Base-by-base conservation (phyloP, 1,284 basidiomycete genomes). In the Ceratobasidium sp. region DNA sequence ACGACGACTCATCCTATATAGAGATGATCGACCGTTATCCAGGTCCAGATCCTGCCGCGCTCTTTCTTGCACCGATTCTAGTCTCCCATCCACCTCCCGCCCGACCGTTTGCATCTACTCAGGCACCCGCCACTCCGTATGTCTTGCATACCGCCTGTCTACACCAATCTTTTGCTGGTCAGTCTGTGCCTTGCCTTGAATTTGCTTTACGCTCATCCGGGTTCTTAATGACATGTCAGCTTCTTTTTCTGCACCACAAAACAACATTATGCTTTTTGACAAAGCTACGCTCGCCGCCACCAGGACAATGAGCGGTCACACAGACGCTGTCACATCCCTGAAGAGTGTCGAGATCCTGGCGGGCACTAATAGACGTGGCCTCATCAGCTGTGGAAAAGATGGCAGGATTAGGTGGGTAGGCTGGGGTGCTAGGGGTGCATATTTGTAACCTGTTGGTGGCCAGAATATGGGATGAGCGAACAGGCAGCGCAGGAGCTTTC, bases 341-440 rank as follows among this genome's bases (percentile, higher is more conserved):
- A 69, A 72, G 21, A 71, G 56, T 18, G 54, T 71, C 1, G 60
- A 67, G 16, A 42, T 60, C n/a, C 36, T 72, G 6, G 73, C 71
- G 25, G 73, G 61, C 16, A 72, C 62, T 8, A 59, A 66, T 25
- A 53, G 62, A 36, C 58, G 66, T 30, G 62, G 61, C 3, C 66
- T 75, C 33, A 49, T 75, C 21, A 74, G 71, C 16, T 71, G 59
- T 28, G 72, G 75, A 11, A 72, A 44, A 28, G 75, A 75, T 25
- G 74, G 72, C 25, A 66, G 64, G 25, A 59, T 75, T 23, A 73
- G 67, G 67, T 67, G 40, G 21, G 49, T 56, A 23, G 36, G 33
- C 40, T 59, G n/a, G 44, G 28, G n/a, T 46, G 46, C 30, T 33
- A 21, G 8, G 18, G 56, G n/a, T 14, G 44, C 33, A 53, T 14